Conservation (phyloP, 1,284 basidiomycete genomes). For the Laetiporus sulphureus region DNA sequence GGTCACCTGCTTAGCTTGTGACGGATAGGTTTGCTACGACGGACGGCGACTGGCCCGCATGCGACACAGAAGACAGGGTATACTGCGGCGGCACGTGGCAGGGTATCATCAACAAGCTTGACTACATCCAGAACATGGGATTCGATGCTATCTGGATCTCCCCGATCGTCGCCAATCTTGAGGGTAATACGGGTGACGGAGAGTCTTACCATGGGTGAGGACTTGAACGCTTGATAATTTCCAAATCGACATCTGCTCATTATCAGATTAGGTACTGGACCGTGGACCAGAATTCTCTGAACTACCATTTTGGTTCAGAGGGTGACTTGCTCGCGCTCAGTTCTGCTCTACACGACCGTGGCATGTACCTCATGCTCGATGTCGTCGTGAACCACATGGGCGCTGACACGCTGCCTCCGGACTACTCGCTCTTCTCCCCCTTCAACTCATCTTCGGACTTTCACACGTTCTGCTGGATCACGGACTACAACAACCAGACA, state of each 20-base stretch:
- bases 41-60: constrained; percentile 44
- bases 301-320: constrained; percentile 63
- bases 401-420: constrained; percentile 47
- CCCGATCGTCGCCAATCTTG: constrained; percentile 62
- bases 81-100: constrained; percentile 80
- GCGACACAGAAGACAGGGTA: constrained; percentile 42
- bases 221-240: not conserved
- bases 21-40: constrained; percentile 67
- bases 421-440: constrained; percentile 47
- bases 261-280: constrained; percentile 46
- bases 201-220: constrained; percentile 54
- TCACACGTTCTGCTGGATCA: constrained; percentile 60
- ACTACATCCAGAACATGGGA: constrained; percentile 73
- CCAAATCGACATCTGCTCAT: not conserved
- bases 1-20: constrained; percentile 38
- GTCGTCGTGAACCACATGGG: constrained; percentile 74
- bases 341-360: constrained; percentile 56
- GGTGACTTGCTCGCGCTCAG: constrained; percentile 64
- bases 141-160: constrained; percentile 73
- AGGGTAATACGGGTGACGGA: constrained; percentile 62
- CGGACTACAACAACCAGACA: constrained; percentile 41
- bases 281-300: constrained; percentile 56
- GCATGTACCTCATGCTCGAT: constrained; percentile 80
- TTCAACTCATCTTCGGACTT: constrained; percentile 57
- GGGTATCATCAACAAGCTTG: constrained; percentile 64